phyloP scores from a whole-genome alignment of 2,329 filamentous ascomycete species.

The Claviceps sp. region DNA sequence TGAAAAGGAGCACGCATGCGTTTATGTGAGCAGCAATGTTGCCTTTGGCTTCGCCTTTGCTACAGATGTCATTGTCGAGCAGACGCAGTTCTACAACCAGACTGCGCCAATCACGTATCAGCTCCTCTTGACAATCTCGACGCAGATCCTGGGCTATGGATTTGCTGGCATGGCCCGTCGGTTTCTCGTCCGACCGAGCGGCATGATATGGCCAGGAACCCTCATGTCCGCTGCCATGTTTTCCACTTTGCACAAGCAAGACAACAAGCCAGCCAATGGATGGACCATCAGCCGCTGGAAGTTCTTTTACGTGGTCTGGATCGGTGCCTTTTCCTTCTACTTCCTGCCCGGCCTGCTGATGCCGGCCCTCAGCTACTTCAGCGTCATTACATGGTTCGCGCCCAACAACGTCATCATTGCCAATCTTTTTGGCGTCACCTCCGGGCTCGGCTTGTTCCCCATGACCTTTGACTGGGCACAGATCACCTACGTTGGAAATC shows the following conservation, averaged over 20 bases:
- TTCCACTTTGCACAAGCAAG: constrained; percentile 68
- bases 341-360: constrained; percentile 73
- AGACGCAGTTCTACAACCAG: constrained; percentile 80
- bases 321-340: constrained; percentile 64
- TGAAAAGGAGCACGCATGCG: constrained; percentile 77
- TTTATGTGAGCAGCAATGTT: constrained; percentile 82
- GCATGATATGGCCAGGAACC: constrained; percentile 87
- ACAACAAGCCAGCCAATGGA: constrained; percentile 69
- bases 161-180: constrained; percentile 72
- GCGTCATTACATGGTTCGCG: constrained; percentile 76
- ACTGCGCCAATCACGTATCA: constrained; percentile 66
- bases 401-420: constrained; percentile 76
- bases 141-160: constrained; percentile 75
- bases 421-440: constrained; percentile 77
- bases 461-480: constrained; percentile 89
- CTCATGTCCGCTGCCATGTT: constrained; percentile 86
- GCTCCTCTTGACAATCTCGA: constrained; percentile 70
- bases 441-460: constrained; percentile 71
- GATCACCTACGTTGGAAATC: constrained; percentile 77
- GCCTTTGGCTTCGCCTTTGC: constrained; percentile 84
- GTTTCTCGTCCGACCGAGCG: constrained; percentile 71
- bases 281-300: constrained; percentile 74
- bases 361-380: constrained; percentile 80
- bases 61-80: constrained; percentile 81
- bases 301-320: constrained; percentile 68